These are phyloP conservation scores for Azolla pinnata DNA, from an alignment of 75 land plant species.

Conservation along the genomic window DNA sequence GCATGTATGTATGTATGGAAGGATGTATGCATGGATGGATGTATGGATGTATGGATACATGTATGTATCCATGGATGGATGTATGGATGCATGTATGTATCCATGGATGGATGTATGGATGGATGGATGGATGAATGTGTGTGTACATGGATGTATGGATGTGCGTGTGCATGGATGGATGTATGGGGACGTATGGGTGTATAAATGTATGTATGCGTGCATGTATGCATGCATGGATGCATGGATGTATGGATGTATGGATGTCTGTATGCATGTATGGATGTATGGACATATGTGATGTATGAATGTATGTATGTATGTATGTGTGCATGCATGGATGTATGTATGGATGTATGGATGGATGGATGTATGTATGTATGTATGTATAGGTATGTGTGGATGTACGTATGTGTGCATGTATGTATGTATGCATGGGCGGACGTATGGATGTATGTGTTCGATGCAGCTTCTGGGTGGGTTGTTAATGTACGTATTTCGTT, in stretches of 20 bases:
- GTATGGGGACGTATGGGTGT: not conserved
- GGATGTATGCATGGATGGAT: no score
- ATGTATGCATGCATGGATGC: not conserved
- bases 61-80: no score
- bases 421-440: not conserved
- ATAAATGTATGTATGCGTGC: not conserved
- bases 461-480: no score
- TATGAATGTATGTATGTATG: constrained; percentile 1
- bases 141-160: no score
- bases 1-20: no score
- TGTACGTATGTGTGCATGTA: not conserved
- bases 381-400: not conserved
- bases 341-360: not conserved
- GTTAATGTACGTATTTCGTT: no score
- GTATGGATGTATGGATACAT: no score
- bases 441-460: not conserved
- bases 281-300: not conserved
- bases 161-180: not conserved
- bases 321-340: not conserved
- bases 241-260: not conserved
- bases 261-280: not conserved
- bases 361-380: not conserved
- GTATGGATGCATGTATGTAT: no score
- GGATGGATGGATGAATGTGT: no score
- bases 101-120: no score